Conservation (phyloP, 2,329 filamentous ascomycete genomes). For the Ceratocystiopsis minuta region DNA sequence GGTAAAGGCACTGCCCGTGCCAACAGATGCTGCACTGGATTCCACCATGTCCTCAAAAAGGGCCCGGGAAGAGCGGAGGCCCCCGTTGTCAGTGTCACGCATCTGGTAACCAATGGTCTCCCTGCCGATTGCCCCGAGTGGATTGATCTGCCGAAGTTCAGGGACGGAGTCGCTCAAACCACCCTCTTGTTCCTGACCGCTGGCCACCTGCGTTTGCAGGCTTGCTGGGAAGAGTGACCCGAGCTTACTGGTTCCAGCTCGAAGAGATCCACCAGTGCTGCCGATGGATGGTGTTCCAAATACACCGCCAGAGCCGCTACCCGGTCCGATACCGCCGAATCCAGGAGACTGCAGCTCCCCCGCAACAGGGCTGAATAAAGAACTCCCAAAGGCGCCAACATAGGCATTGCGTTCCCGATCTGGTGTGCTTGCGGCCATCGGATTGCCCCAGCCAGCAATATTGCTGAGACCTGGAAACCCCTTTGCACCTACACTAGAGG, state of each 20-base stretch:
- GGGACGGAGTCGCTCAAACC: slow-evolving; percentile 38
- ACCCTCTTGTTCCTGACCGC: slow-evolving; percentile 44
- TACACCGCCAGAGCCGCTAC: slow-evolving; percentile 1
- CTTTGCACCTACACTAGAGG: slow-evolving; percentile 69
- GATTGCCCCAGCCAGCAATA: slow-evolving; percentile 43
- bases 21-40: neutral
- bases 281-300: slow-evolving; percentile 18
- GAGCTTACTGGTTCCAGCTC: slow-evolving; percentile 57
- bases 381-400: slow-evolving; percentile 51
- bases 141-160: slow-evolving; percentile 42
- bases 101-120: slow-evolving; percentile 33
- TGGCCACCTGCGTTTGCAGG: slow-evolving; percentile 72
- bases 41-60: slow-evolving; percentile 10
- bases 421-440: slow-evolving; percentile 44
- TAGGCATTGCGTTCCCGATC: slow-evolving; percentile 44
- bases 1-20: slow-evolving; percentile 1
- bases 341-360: slow-evolving; percentile 60
- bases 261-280: slow-evolving; percentile 44
- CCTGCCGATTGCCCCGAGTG: slow-evolving; percentile 50
- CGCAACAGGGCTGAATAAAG: slow-evolving; percentile 56
- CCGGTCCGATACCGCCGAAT: slow-evolving; percentile 35
- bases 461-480: slow-evolving; percentile 47
- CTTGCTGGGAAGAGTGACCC: slow-evolving; percentile 72
- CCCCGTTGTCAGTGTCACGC: slow-evolving; percentile 38
- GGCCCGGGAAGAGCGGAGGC: slow-evolving; percentile 28